Conservation (phyloP, 202 grass and related monocot genomes). For the Digitaria exilis region DNA sequence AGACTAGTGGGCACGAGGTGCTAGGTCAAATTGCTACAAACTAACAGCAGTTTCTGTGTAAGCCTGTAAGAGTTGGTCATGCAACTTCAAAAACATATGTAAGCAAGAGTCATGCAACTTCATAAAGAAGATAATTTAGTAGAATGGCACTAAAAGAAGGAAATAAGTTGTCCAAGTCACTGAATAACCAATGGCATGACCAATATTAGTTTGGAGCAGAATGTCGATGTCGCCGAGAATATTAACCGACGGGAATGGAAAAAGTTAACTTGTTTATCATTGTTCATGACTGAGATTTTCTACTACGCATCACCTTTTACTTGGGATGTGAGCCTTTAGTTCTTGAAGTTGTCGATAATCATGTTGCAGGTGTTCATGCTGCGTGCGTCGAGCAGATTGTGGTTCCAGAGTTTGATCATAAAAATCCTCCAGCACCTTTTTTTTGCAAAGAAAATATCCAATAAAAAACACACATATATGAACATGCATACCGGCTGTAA, state of each 20-base stretch:
- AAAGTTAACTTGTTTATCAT: not conserved
- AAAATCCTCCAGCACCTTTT: conserved; percentile 70
- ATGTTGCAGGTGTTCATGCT: conserved; percentile 74
- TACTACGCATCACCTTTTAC: conserved; percentile 25
- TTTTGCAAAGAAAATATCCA: conserved; percentile 12
- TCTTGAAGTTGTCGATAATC: conserved; percentile 52
- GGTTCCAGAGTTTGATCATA: conserved; percentile 96
- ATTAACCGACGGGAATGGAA: not conserved
- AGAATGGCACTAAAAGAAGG: not conserved
- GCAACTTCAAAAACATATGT: not conserved
- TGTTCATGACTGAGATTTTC: not conserved
- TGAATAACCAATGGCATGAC: not conserved
- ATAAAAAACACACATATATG: not conserved
- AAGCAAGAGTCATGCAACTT: not conserved
- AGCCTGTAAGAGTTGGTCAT: no score
- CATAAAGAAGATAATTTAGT: not conserved
- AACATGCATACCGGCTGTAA: conserved; percentile 5
- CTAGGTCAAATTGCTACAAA: no score
- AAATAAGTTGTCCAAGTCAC: not conserved
- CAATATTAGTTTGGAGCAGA: not conserved
- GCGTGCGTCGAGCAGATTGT: conserved; percentile 68
- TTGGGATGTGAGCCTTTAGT: conserved; percentile 25
- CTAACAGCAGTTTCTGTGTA: no score
- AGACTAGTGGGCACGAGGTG: no score
- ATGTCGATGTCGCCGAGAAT: not conserved